Conservation (phyloP, 176 grass and related monocot species). For the Alloteropsis semialata region DNA sequence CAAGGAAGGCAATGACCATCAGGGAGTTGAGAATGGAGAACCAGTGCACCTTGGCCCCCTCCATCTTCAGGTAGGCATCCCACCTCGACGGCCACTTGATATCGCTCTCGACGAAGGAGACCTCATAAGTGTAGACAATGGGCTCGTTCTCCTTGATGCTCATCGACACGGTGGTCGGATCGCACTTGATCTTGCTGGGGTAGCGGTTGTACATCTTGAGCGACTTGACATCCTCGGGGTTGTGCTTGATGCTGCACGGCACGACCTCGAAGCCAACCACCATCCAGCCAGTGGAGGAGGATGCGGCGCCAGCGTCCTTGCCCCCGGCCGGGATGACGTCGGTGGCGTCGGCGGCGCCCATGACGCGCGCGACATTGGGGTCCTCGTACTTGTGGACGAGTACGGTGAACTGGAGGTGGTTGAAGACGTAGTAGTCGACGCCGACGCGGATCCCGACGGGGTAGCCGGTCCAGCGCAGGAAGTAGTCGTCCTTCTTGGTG, state of each 20-base stretch:
- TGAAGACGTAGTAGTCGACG: conserved; percentile 72
- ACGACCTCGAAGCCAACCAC: conserved; percentile 79
- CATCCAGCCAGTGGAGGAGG: conserved; percentile 47
- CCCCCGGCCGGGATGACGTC: conserved; percentile 25
- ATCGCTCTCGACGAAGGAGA: conserved; percentile 65
- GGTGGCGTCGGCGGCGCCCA: conserved; percentile 50
- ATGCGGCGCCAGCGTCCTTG: conserved; percentile 13
- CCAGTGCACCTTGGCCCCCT: conserved; percentile 89
- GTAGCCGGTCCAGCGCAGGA: conserved; percentile 72
- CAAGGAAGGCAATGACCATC: conserved; percentile 81
- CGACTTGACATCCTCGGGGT: conserved; percentile 47
- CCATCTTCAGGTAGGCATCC: conserved; percentile 88
- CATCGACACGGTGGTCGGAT: conserved; percentile 65
- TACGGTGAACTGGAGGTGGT: conserved; percentile 76
- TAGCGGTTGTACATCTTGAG: conserved; percentile 50
- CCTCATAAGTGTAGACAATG: conserved; percentile 73
- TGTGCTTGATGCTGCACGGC: conserved; percentile 61
- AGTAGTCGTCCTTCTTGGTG: conserved; percentile 63
- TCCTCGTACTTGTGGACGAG: conserved; percentile 79
- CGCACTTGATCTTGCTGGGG: conserved; percentile 54
- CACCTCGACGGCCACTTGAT: conserved; percentile 86
- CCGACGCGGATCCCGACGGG: conserved; percentile 61
- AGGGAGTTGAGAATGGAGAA: conserved; percentile 91
- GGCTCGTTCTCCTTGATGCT: conserved; percentile 64
- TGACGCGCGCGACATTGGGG: conserved; percentile 54